A percentile compares a stretch with the other conserved stretches of the same genome.
Evolutionary conservation across 2,329 filamentous ascomycete genomes (phyloP).

Genomic region (Calonectria pseudoturangicola): DNA sequence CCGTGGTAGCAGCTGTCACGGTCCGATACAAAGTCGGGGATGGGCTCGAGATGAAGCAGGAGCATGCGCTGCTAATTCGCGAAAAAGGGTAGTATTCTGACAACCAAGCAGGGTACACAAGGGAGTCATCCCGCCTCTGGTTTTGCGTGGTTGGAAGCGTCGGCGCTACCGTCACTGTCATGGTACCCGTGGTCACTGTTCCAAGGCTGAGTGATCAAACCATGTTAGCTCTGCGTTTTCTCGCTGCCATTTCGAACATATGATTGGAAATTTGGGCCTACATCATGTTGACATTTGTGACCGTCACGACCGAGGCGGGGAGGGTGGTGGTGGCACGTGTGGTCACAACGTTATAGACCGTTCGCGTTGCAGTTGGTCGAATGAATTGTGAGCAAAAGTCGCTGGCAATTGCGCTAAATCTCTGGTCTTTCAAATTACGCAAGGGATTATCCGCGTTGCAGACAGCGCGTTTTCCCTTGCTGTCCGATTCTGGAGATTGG

Average conservation of each 20-base stretch:
- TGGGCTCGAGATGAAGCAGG: slow-evolving; percentile 10
- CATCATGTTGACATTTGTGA: slow-evolving; percentile 6
- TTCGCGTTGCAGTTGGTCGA: neutral
- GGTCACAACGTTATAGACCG: neutral
- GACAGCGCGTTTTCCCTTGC: neutral
- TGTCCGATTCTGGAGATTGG: neutral
- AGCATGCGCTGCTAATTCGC: slow-evolving; percentile 5
- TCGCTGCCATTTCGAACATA: neutral
- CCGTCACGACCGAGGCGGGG: neutral
- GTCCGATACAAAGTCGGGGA: neutral
- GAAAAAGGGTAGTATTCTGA: slow-evolving; percentile 14
- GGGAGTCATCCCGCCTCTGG: neutral
- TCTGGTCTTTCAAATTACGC: neutral
- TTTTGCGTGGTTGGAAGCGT: neutral
- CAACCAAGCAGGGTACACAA: slow-evolving; percentile 3
- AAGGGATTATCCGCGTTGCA: slow-evolving; percentile 11
- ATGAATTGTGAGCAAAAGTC: slow-evolving; percentile 9
- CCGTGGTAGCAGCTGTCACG: neutral
- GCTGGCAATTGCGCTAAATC: neutral
- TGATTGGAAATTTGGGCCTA: neutral
- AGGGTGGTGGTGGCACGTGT: neutral
- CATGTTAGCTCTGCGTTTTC: neutral
- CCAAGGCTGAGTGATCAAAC: neutral
- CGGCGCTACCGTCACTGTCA: neutral
- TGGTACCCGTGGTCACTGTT: neutral